Percentiles rank a stretch among this genome's conserved stretches.
Evolutionary conservation across 306 rosid genomes (phyloP).

Genomic region (Acacia melanoxylon): DNA sequence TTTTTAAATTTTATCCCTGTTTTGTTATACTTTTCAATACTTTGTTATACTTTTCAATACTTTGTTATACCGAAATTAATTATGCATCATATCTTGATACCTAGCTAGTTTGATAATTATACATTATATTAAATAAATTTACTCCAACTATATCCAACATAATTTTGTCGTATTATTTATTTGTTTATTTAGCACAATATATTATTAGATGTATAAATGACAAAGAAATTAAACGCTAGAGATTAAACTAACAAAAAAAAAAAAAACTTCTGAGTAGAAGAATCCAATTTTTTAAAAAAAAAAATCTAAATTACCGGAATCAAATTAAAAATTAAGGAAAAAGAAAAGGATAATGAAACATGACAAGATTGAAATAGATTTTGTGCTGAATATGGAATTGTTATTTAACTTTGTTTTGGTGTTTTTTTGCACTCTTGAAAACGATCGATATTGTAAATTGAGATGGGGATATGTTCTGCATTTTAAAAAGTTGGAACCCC

Average conservation of each 20-base stretch:
- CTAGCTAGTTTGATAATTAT: background rate
- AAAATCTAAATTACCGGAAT: background rate
- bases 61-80: background rate
- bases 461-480: background rate
- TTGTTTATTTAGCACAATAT: background rate
- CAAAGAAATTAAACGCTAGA: background rate
- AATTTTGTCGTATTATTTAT: background rate
- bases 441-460: background rate
- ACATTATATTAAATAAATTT: background rate
- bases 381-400: background rate
- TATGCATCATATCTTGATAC: background rate
- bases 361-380: background rate
- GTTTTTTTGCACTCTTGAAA: background rate
- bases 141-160: background rate
- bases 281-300: background rate
- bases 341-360: background rate
- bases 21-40: background rate
- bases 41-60: background rate
- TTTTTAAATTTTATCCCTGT: background rate
- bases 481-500: slow-evolving; percentile 30
- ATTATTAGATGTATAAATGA: background rate
- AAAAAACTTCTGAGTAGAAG: background rate
- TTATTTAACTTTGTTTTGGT: background rate
- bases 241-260: background rate
- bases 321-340: background rate